A percentile compares a stretch with the other conserved stretches of the same genome.
Conservation (phyloP, 2,329 filamentous ascomycete genomes). For the Tolypocladium amazonense region DNA sequence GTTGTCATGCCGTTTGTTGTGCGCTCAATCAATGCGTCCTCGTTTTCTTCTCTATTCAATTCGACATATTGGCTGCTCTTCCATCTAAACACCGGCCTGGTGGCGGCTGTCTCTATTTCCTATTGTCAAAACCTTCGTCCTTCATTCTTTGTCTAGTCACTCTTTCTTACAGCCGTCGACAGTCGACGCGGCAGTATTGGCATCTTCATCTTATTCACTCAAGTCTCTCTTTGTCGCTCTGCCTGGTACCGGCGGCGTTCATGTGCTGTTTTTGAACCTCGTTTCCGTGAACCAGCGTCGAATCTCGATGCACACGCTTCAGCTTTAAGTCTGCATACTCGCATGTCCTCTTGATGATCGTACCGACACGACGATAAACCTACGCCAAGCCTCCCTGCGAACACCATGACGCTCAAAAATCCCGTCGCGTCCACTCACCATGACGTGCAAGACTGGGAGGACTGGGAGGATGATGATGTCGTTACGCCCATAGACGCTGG, state of each 20-base stretch:
- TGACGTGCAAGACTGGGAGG: slow-evolving; percentile 38
- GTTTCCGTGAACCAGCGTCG: not conserved
- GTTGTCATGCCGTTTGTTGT: slow-evolving; percentile 6
- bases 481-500: slow-evolving; percentile 27
- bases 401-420: slow-evolving; percentile 8
- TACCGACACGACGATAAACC: not conserved
- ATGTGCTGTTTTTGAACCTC: not conserved
- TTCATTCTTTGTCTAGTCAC: not conserved
- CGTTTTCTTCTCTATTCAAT: not conserved
- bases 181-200: not conserved
- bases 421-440: slow-evolving; percentile 4
- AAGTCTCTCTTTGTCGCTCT: not conserved
- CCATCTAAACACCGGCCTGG: not conserved
- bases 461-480: slow-evolving; percentile 40
- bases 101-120: slow-evolving; percentile 1
- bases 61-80: not conserved
- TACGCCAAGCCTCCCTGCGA: slow-evolving; percentile 1
- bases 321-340: not conserved
- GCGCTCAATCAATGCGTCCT: not conserved
- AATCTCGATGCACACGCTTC: not conserved
- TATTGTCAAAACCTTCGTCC: not conserved
- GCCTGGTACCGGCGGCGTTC: not conserved
- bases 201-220: not conserved
- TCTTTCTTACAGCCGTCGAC: not conserved
- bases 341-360: not conserved